Base-by-base conservation (phyloP, 306 rosid genomes). In the Vigna hirtella region DNA sequence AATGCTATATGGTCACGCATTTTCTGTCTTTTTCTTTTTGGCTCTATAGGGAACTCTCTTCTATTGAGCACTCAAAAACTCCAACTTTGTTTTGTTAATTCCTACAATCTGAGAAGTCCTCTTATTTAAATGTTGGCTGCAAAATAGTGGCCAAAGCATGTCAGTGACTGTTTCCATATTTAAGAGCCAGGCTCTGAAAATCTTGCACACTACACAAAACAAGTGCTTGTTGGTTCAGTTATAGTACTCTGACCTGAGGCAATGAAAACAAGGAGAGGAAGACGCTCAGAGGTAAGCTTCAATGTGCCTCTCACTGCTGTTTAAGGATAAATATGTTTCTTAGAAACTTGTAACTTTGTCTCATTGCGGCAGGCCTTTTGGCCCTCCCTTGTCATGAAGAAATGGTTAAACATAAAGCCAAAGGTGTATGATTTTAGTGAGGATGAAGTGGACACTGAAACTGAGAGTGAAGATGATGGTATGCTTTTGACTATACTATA, bases 381-480 rank as follows among this genome's bases (percentile, higher is more conserved):
- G 98, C 98, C 98, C 18, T 88, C 97, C 47, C 73, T 86, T 82
- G 83, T 94, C 88, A 88, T 92, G 96, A 94, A 94, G 85, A 94
- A 94, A 82, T 94, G 98, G 98, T 75, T 94, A 64, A 94, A 94
- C 66, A 89, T 94, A 75, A 91, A 89, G 97, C 93, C 94, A 7
- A 87, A 87, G 79, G 90, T 77, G 69, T 72, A 87, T 80, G 95
- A 94, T 77, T 94, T 92, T 74, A 94, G 98, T 74, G 98, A 91
- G 77, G 98, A 94, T 88, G 98, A 94, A 79, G 81, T 86, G 56
- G 97, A 92, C 84, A 88, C 93, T 38, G 98, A 94, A 88, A 89
- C 92, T 24, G 98, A 90, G 82, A 91, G 93, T 72, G 98, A 95
- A 88, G 98, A 91, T 82, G 98, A 89, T 71, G 93, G 98, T 89